Evolutionary conservation across 208 protist genomes (phyloP).

Genomic region (Trypanosoma avium): DNA sequence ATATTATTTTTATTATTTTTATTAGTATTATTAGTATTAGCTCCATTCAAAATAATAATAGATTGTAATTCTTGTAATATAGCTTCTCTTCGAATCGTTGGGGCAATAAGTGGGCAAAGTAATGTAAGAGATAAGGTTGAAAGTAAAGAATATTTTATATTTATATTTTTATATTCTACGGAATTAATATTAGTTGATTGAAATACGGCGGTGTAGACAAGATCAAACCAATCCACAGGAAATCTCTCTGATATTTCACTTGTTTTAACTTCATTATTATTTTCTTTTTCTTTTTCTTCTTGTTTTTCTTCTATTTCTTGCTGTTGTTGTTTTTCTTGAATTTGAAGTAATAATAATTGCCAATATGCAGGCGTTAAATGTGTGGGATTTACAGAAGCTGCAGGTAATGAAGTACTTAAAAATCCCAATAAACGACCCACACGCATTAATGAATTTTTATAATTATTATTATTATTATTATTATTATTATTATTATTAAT

Average conservation of each 20-base stretch:
- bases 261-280: neutral
- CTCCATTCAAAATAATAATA: conserved; percentile 22
- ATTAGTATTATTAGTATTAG: neutral
- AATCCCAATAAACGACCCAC: conserved; percentile 32
- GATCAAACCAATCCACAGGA: conserved; percentile 48
- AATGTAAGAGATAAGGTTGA: conserved; percentile 29
- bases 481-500: conserved; percentile 4
- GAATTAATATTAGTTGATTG: neutral
- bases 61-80: conserved; percentile 52
- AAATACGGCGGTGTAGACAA: conserved; percentile 49
- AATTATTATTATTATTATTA: neutral
- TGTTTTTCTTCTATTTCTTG: no score
- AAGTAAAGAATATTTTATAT: conserved; percentile 16
- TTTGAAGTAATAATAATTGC: no score
- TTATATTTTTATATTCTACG: neutral
- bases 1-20: neutral
- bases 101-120: conserved; percentile 51
- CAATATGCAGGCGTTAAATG: conserved; percentile 20
- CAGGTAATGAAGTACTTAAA: conserved; percentile 17
- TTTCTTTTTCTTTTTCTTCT: neutral
- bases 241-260: conserved; percentile 2
- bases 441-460: conserved; percentile 1
- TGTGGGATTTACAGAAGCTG: conserved; percentile 4
- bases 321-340: no score
- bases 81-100: conserved; percentile 27